phyloP scores from a whole-genome alignment of 2,329 filamentous ascomycete genomes.

The Arthroderma sp. region DNA sequence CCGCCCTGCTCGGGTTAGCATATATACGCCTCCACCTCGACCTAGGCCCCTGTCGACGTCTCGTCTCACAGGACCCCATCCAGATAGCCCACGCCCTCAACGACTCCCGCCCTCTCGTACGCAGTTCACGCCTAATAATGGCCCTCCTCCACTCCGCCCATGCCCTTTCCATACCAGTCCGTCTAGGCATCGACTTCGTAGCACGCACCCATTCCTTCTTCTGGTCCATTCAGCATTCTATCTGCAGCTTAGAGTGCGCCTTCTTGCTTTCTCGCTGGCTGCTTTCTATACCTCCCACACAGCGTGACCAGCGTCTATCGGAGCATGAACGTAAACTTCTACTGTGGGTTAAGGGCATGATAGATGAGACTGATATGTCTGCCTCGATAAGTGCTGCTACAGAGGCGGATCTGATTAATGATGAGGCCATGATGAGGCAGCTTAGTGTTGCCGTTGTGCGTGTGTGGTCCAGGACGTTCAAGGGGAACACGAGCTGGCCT shows the following conservation, averaged over 20 bases:
- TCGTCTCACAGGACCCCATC: conserved; percentile 37
- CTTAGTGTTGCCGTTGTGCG: conserved; percentile 39
- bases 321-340: conserved; percentile 38
- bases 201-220: conserved; percentile 43
- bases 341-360: conserved; percentile 39
- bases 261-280: conserved; percentile 38
- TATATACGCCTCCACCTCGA: conserved; percentile 40
- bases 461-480: conserved; percentile 37
- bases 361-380: conserved; percentile 39
- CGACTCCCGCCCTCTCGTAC: conserved; percentile 32
- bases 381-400: conserved; percentile 28
- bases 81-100: conserved; percentile 37
- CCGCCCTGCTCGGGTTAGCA: conserved; percentile 36
- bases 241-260: conserved; percentile 44
- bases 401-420: conserved; percentile 34
- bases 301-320: conserved; percentile 33
- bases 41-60: conserved; percentile 35
- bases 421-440: conserved; percentile 33
- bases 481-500: conserved; percentile 39
- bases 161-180: conserved; percentile 43
- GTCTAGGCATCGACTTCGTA: conserved; percentile 43
- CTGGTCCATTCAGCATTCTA: conserved; percentile 45
- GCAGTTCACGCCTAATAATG: conserved; percentile 38
- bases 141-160: conserved; percentile 44
- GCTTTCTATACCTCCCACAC: conserved; percentile 33